phyloP scores from a whole-genome alignment of 2,329 filamentous ascomycete genomes.

The Fragosphaeria purpurea region DNA sequence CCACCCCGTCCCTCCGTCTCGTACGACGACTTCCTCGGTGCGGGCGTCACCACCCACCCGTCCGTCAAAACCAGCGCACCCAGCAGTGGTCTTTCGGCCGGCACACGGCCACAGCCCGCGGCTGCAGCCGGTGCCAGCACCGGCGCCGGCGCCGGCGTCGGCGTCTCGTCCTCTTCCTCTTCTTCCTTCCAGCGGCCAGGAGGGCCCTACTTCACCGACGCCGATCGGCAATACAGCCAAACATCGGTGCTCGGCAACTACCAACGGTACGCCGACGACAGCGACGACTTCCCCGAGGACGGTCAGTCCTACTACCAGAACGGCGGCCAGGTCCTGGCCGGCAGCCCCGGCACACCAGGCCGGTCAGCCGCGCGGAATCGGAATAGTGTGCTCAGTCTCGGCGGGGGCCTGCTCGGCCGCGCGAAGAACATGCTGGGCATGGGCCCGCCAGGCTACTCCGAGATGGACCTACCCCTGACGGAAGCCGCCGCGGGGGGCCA shows the following conservation, averaged over 20 bases:
- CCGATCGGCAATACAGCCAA: constrained; percentile 52
- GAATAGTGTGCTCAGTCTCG: constrained; percentile 80
- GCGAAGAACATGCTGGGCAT: constrained; percentile 89
- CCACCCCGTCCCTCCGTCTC: constrained; percentile 74
- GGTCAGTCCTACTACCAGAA: constrained; percentile 76
- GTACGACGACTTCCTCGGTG: constrained; percentile 90
- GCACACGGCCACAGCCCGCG: constrained; percentile 8
- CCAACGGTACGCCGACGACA: constrained; percentile 78
- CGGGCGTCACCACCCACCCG: constrained; percentile 39
- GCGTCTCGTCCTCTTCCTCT: constrained; percentile 16
- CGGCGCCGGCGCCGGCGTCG: constrained; percentile 8
- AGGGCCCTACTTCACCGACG: constrained; percentile 33
- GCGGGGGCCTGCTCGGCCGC: constrained; percentile 75
- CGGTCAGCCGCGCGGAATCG: constrained; percentile 57
- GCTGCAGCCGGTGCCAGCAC: constrained; percentile 10
- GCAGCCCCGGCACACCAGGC: constrained; percentile 31
- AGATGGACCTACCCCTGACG: constrained; percentile 95
- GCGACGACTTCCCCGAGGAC: constrained; percentile 73
- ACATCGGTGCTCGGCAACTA: constrained; percentile 80
- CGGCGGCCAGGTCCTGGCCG: constrained; percentile 47
- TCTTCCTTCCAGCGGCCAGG: constrained; percentile 16
- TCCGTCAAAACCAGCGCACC: constrained; percentile 24
- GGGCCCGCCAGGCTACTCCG: constrained; percentile 70
- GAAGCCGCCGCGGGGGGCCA: constrained; percentile 44
- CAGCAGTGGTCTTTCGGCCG: too few relatives aligned